A percentile compares a stretch with the other conserved stretches of the same genome.
Conservation (phyloP, 768 basidiomycete genomes). For the Strobilomyces confusus region DNA sequence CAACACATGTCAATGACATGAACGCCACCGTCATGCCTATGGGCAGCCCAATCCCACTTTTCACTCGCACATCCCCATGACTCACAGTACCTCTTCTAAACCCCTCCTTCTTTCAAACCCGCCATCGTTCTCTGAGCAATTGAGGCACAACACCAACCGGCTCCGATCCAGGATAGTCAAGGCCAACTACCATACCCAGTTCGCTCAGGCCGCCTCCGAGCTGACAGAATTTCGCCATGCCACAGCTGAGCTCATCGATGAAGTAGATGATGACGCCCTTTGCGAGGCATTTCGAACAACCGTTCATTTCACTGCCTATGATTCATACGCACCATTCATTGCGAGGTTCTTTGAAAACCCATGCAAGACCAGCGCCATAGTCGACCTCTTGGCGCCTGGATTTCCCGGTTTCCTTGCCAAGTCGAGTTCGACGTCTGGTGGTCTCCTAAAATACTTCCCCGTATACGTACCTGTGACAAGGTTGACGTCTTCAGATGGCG, state of each 20-base stretch:
- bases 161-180: neutral
- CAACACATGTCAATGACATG: no score
- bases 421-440: neutral
- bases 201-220: neutral
- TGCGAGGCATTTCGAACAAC: conserved; percentile 2
- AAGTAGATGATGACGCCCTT: neutral
- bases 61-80: no score
- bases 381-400: conserved; percentile 14
- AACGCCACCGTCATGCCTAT: no score
- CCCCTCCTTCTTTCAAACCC: no score
- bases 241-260: neutral
- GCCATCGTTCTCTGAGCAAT: no score
- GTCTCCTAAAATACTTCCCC: neutral
- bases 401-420: conserved; percentile 12
- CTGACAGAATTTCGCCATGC: neutral
- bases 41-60: no score
- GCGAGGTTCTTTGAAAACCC: conserved; percentile 8
- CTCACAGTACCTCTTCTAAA: no score
- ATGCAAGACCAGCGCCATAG: neutral
- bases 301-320: conserved; percentile 8
- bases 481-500: neutral
- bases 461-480: conserved; percentile 2
- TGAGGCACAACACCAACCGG: neutral
- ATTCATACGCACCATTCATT: conserved; percentile 12
- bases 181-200: neutral